Evolutionary conservation across 345 rosid species (phyloP).

Genomic region (Turnera subulata): DNA sequence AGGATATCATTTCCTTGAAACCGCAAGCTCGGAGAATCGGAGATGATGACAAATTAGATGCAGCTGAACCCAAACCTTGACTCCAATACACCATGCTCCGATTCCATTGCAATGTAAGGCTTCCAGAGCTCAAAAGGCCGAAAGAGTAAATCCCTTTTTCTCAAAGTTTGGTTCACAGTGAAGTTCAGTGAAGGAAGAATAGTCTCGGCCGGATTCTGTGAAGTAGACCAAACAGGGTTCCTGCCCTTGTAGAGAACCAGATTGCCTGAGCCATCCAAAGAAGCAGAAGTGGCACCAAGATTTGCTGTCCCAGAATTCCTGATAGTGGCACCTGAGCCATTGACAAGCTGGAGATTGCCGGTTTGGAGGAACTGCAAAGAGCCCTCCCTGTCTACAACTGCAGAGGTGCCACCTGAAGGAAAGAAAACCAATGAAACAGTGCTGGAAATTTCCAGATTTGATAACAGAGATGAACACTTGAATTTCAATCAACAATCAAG

Average conservation of each 20-base stretch:
- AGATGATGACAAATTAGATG: constrained; percentile 25
- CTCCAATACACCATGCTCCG: constrained; percentile 38
- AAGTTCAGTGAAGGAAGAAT: constrained; percentile 48
- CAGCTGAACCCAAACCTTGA: constrained; percentile 39
- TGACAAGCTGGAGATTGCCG: constrained; percentile 50
- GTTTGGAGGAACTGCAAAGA: constrained; percentile 35
- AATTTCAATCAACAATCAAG: too few species aligned
- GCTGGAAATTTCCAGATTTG: too few species aligned
- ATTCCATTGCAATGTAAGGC: constrained; percentile 49
- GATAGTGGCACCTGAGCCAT: constrained; percentile 46
- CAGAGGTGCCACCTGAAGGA: constrained; percentile 11
- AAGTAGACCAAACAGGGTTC: constrained; percentile 45
- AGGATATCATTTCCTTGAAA: constrained; percentile 44
- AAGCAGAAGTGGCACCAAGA: constrained; percentile 48
- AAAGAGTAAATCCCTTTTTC: constrained; percentile 48
- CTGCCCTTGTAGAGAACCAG: constrained; percentile 22
- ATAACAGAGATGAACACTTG: too few species aligned
- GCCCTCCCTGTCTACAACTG: constrained; percentile 39
- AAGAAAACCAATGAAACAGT: too few species aligned
- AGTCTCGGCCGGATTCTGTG: constrained; percentile 38
- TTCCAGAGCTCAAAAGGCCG: constrained; percentile 28
- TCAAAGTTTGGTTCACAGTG: constrained; percentile 17
- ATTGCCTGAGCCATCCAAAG: constrained; percentile 49
- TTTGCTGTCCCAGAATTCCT: constrained; percentile 49
- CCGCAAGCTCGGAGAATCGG: constrained; percentile 37